Evolutionary conservation across 768 basidiomycete species (phyloP).

Genomic region (Tylopilus balloui): DNA sequence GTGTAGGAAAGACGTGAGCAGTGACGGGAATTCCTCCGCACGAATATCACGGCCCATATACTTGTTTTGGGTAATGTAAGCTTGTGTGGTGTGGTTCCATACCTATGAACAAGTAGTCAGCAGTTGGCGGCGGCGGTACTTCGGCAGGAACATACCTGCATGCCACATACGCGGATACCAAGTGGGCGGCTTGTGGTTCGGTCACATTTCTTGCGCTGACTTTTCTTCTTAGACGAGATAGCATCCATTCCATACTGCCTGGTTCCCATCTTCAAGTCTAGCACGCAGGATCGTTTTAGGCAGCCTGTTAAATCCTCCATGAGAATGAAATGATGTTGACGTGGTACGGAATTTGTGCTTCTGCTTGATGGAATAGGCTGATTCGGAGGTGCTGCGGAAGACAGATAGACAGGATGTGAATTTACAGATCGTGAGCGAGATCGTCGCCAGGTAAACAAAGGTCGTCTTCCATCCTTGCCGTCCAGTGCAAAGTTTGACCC

Average conservation of each 20-base stretch:
- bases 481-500: constrained; percentile 17
- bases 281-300: constrained; percentile 87
- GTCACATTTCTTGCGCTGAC: constrained; percentile 98
- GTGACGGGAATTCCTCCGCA: constrained; percentile 76
- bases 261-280: constrained; percentile 99
- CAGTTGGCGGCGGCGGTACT: not conserved
- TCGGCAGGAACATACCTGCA: constrained; percentile 72
- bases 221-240: constrained; percentile 88
- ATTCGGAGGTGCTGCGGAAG: constrained; percentile 26
- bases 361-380: constrained; percentile 36
- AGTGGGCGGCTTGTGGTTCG: constrained; percentile 87
- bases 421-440: constrained; percentile 39
- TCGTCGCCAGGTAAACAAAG: constrained; percentile 36
- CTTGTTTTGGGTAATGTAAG: constrained; percentile 93
- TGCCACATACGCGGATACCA: constrained; percentile 93
- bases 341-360: constrained; percentile 50
- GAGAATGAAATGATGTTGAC: constrained; percentile 96
- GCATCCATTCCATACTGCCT: constrained; percentile 98
- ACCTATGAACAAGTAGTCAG: constrained; percentile 50
- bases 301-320: constrained; percentile 98
- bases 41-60: constrained; percentile 91
- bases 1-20: constrained; percentile 78
- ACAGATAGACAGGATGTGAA: constrained; percentile 20
- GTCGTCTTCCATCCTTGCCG: constrained; percentile 21
- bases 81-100: constrained; percentile 82